These are phyloP conservation scores for Ophiostoma triangulosporum DNA, from an alignment of 2,329 filamentous ascomycete genomes.

Conservation along the genomic window DNA sequence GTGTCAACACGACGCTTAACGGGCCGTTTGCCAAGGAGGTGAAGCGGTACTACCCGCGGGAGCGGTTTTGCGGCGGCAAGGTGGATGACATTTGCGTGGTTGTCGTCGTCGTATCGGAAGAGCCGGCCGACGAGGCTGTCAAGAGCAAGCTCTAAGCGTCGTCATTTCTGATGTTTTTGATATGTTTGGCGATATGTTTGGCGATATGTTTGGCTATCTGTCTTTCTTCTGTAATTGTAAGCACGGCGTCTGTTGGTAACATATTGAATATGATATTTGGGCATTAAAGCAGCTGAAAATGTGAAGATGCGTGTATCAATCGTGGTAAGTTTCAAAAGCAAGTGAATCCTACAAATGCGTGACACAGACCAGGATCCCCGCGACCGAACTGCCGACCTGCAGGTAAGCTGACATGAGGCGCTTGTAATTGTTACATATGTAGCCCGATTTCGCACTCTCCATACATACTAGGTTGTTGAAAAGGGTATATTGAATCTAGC, in stretches of 20 bases:
- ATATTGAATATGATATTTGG: too few relatives aligned
- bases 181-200: neutral
- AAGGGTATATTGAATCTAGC: neutral
- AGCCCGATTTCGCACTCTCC: too few relatives aligned
- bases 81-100: slow-evolving; percentile 91
- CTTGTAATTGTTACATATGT: too few relatives aligned
- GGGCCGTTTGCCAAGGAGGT: slow-evolving; percentile 94
- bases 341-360: too few relatives aligned
- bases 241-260: too few relatives aligned
- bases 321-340: too few relatives aligned
- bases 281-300: too few relatives aligned
- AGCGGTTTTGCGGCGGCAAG: slow-evolving; percentile 84
- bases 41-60: slow-evolving; percentile 71
- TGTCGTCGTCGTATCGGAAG: slow-evolving; percentile 62
- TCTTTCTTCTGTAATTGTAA: neutral
- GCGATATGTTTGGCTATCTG: neutral
- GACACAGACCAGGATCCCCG: neutral
- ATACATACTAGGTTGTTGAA: too few relatives aligned
- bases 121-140: slow-evolving; percentile 24
- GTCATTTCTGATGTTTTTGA: neutral
- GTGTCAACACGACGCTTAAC: slow-evolving; percentile 66
- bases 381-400: neutral
- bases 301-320: too few relatives aligned
- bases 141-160: slow-evolving; percentile 14
- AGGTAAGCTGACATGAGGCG: neutral